Base-by-base conservation (phyloP, 192 early-diverging fungal species). In the Mortierella claussenii region DNA sequence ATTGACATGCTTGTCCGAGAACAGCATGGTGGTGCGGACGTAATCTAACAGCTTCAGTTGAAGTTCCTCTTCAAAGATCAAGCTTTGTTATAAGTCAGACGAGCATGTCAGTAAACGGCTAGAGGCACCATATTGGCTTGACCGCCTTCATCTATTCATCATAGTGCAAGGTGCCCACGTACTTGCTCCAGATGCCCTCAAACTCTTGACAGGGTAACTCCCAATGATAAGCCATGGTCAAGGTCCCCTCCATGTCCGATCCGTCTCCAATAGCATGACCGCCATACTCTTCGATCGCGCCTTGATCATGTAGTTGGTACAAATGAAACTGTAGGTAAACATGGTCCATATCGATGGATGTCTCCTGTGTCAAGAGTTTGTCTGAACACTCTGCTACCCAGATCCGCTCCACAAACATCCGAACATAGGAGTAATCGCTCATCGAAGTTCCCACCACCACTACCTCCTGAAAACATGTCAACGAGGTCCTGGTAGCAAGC, bases 41-140 rank as follows among this genome's bases (percentile, higher is more conserved):
- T 88, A 90, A 46, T 88, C 85, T 40, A 91, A 75, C 15, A 91
- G 65, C 50, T 71, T 60, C 33, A 55, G 51, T 46, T 86, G 82
- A 18, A 91, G 53, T 27, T 84, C 58, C 11, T 86, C 81, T 15
- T 91, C 89, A 55, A 84, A 91, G 31, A 91, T 80, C 31, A 87
- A 68, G 33, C 84, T 87, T 32, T 27, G 21, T 12, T n/a, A n/a
- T n/a, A n/a, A n/a, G n/a, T n/a, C n/a, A n/a, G n/a, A n/a, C n/a
- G n/a, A n/a, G n/a, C n/a, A n/a, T n/a, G n/a, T n/a, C n/a, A n/a
- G n/a, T n/a, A n/a, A n/a, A n/a, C n/a, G n/a, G n/a, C n/a, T n/a
- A n/a, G n/a, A n/a, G n/a, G n/a, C n/a, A n/a, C n/a, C n/a, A n/a
- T n/a, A n/a, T n/a, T n/a, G n/a, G n/a, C n/a, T n/a, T n/a, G n/a